Base-by-base conservation (phyloP, 2,329 filamentous ascomycete genomes). In the Leptographium galeiforme region DNA sequence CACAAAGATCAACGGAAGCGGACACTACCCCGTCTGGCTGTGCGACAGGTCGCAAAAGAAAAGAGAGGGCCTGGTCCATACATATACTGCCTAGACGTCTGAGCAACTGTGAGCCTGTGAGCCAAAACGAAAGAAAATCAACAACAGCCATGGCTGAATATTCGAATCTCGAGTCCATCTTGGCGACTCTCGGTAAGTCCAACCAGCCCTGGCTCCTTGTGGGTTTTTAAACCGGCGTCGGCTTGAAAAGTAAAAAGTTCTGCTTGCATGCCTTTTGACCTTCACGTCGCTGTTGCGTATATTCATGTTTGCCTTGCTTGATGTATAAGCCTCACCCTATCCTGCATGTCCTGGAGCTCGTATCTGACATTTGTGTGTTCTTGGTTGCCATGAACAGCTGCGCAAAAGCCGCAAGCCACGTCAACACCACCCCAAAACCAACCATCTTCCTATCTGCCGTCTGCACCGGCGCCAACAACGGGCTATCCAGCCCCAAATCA, bases 151-250 rank as follows among this genome's bases (percentile, higher is more conserved):
- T 46, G 50, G 18, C 40, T 18, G 50, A 51, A 45, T 46, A 46
- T 30, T 38, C 48, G 14, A 59, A 61, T 48, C 57, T 61, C 44
- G 56, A 59, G 57, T 61, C 60, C n/a, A 61, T 61, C 30, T 47
- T 61, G 51, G 60, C 60, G 32, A 58, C 60, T 44, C 56, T 61
- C 50, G 60, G 60, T 61, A 59, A 60, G 55, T 59, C 30, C 34
- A 36, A 13, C 16, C 39, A 25, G 10, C 34, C 38, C 30, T 50
- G n/a, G 14, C n/a, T 12, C 43, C 4, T 34, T 13, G 2, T 45
- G 18, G 13, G 51, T 30, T 41, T 32, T 13, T n/a, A 30, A 44
- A 19, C 13, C 25, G 48, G n/a, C 8, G 25, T 11, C 19, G 34
- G 39, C 40, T 39, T 14, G 41, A 39, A 46, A 38, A 18, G 32